phyloP scores from a whole-genome alignment of 345 rosid species.

The Sisymbrium altissimum region DNA sequence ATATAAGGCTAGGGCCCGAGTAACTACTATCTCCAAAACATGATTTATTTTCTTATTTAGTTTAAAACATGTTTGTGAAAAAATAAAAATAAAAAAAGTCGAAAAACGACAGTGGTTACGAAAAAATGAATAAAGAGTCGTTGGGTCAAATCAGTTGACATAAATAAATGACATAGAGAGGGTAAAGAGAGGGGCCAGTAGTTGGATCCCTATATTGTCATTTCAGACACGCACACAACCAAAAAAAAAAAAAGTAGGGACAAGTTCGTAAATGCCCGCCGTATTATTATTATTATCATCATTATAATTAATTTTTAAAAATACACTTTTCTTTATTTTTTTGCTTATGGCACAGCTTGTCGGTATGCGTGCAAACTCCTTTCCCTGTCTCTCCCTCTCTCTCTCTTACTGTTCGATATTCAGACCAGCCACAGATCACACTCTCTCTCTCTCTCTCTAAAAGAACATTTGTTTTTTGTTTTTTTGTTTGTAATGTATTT shows the following conservation, averaged over 20 bases:
- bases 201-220: conserved; percentile 8
- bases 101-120: conserved; percentile 14
- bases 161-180: conserved; percentile 10
- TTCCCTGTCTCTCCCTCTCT: conserved; percentile 24
- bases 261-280: neutral
- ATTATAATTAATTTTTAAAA: neutral
- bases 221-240: neutral
- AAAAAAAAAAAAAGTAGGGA: neutral
- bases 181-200: conserved; percentile 2
- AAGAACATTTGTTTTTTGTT: neutral
- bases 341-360: conserved; percentile 46
- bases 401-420: conserved; percentile 35
- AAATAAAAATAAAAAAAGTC: no score
- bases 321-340: conserved; percentile 12
- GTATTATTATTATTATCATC: neutral
- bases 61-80: no score
- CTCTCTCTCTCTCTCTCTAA: conserved; percentile 12
- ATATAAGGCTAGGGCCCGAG: no score
- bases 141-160: conserved; percentile 19
- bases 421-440: conserved; percentile 41
- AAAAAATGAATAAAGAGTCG: neutral
- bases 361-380: conserved; percentile 70
- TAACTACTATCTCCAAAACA: no score
- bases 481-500: neutral
- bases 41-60: no score